Percentiles rank a stretch among this genome's conserved stretches.
Conservation (phyloP, 192 early-diverging fungal species). For the Rhizophlyctis rosea region DNA sequence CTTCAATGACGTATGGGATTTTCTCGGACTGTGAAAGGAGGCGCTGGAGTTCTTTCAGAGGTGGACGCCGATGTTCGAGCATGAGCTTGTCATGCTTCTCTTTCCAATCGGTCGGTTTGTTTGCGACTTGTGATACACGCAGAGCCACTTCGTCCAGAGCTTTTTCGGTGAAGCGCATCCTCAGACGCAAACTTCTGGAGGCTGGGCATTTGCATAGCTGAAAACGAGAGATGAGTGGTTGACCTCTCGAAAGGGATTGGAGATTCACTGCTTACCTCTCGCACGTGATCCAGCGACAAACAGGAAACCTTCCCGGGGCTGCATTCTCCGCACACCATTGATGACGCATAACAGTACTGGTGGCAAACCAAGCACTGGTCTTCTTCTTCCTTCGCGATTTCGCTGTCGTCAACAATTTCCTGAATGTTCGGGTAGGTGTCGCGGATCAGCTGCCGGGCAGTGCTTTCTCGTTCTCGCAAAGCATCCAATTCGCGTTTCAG, state of each 20-base stretch:
- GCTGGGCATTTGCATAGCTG: slow-evolving; percentile 51
- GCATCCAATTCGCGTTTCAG: slow-evolving; percentile 31
- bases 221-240: not conserved
- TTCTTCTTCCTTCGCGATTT: slow-evolving; percentile 24
- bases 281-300: slow-evolving; percentile 49
- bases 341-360: slow-evolving; percentile 32
- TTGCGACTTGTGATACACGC: slow-evolving; percentile 17
- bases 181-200: slow-evolving; percentile 24
- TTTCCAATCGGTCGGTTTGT: slow-evolving; percentile 30
- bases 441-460: slow-evolving; percentile 23
- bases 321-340: slow-evolving; percentile 37
- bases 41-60: slow-evolving; percentile 30
- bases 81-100: slow-evolving; percentile 17
- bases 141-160: slow-evolving; percentile 40
- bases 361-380: slow-evolving; percentile 42
- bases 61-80: slow-evolving; percentile 24
- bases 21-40: slow-evolving; percentile 18
- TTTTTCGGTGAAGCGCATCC: slow-evolving; percentile 49
- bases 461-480: slow-evolving; percentile 26
- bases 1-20: slow-evolving; percentile 33
- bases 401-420: slow-evolving; percentile 13
- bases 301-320: slow-evolving; percentile 61
- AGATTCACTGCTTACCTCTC: slow-evolving; percentile 30
- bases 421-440: slow-evolving; percentile 12
- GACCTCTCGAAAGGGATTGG: not conserved